A percentile compares a stretch with the other conserved stretches of the same genome.
These are phyloP conservation scores for Pestalotiopsis fici DNA, from an alignment of 2,329 filamentous ascomycete genomes.

Conservation along the genomic window DNA sequence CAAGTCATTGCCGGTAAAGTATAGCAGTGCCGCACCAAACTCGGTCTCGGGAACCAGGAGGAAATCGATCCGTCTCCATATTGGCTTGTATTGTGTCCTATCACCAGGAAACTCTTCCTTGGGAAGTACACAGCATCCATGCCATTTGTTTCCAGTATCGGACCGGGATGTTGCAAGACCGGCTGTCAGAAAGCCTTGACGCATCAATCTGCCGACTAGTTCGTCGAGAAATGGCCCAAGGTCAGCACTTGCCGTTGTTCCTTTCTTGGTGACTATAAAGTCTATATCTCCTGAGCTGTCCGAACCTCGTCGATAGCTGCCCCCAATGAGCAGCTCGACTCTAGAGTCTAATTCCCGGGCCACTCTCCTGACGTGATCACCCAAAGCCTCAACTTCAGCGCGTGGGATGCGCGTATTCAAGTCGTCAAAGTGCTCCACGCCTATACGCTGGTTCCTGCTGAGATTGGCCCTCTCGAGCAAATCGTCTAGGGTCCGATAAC, in stretches of 20 bases:
- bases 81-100: conserved; percentile 31
- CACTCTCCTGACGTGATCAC: conserved; percentile 59
- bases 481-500: conserved; percentile 74
- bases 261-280: conserved; percentile 73
- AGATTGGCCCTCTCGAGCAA: conserved; percentile 63
- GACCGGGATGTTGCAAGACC: conserved; percentile 60
- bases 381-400: conserved; percentile 71
- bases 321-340: conserved; percentile 74
- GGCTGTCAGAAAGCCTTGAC: conserved; percentile 66
- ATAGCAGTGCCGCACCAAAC: conserved; percentile 84
- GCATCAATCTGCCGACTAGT: conserved; percentile 64
- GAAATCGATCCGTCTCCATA: conserved; percentile 84
- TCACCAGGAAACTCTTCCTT: conserved; percentile 25
- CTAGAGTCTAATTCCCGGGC: conserved; percentile 61
- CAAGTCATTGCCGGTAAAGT: conserved; percentile 94
- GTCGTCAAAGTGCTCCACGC: conserved; percentile 78
- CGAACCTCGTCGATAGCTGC: conserved; percentile 83
- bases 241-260: conserved; percentile 52
- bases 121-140: conserved; percentile 78
- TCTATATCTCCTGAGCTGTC: conserved; percentile 80
- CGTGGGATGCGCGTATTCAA: conserved; percentile 79
- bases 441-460: conserved; percentile 70
- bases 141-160: conserved; percentile 75
- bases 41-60: conserved; percentile 79
- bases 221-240: conserved; percentile 63